Percentiles rank a stretch among this genome's conserved stretches.
Conservation (phyloP, 805 yeast species). For the Lachancea sp. region DNA sequence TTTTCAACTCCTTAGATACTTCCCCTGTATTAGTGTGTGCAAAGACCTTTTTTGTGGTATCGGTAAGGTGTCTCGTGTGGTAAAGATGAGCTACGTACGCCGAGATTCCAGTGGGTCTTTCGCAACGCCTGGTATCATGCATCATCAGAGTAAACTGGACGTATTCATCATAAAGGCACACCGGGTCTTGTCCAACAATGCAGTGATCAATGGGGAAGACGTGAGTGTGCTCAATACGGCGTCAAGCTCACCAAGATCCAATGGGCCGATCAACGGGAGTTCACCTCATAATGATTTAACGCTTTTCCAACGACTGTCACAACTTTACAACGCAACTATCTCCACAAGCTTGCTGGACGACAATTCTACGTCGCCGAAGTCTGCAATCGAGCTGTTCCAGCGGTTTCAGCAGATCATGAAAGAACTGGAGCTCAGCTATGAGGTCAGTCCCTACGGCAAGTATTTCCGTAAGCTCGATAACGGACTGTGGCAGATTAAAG, state of each 20-base stretch:
- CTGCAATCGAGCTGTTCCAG: slow-evolving; percentile 31
- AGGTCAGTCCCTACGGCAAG: slow-evolving; percentile 27
- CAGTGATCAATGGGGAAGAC: slow-evolving; percentile 17
- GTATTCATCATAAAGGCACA: slow-evolving; percentile 25
- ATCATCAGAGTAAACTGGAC: slow-evolving; percentile 25
- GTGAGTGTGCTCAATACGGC: slow-evolving; percentile 8
- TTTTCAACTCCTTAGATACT: no score
- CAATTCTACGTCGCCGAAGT: slow-evolving; percentile 29
- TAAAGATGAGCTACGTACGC: slow-evolving; percentile 8
- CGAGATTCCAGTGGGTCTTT: slow-evolving; percentile 9
- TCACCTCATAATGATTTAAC: slow-evolving; percentile 5
- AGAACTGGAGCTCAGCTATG: slow-evolving; percentile 28
- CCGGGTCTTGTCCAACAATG: slow-evolving; percentile 17
- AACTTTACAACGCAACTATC: slow-evolving; percentile 24
- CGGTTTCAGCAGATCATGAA: slow-evolving; percentile 32
- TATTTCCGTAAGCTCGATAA: slow-evolving; percentile 26
- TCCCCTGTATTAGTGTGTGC: no score
- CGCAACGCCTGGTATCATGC: slow-evolving; percentile 12
- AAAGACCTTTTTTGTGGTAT: background rate
- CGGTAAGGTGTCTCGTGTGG: background rate
- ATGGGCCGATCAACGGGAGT: slow-evolving; percentile 4
- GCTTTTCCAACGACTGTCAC: slow-evolving; percentile 23
- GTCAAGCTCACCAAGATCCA: slow-evolving; percentile 5
- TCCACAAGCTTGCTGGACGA: slow-evolving; percentile 25
- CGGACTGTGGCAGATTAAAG: slow-evolving; percentile 26